phyloP scores from a whole-genome alignment of 768 basidiomycete genomes.

The Vararia minispora region DNA sequence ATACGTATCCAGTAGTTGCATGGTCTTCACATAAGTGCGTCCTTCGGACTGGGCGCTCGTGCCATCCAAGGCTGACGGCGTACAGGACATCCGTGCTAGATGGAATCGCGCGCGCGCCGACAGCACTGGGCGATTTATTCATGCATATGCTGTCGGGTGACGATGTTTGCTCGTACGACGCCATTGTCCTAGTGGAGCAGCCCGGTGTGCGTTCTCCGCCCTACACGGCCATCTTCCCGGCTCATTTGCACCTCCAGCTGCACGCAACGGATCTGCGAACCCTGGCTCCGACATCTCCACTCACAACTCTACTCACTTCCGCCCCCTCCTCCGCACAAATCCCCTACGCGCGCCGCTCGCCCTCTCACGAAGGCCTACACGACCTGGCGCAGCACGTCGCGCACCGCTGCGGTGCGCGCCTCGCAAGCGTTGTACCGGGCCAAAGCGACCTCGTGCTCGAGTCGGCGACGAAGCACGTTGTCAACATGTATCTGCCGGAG shows the following conservation, averaged over 20 bases:
- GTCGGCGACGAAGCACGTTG: constrained; percentile 37
- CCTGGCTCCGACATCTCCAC: constrained; percentile 38
- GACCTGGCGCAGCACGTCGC: constrained; percentile 34
- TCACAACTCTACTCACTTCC: constrained; percentile 35
- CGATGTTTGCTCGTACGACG: constrained; percentile 51
- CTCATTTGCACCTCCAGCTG: constrained; percentile 29
- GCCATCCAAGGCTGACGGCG: not conserved
- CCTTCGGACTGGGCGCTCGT: not conserved
- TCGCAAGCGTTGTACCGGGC: constrained; percentile 27
- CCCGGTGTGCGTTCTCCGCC: constrained; percentile 44
- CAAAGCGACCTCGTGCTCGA: constrained; percentile 25
- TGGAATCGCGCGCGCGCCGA: constrained; percentile 9
- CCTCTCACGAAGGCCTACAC: constrained; percentile 19
- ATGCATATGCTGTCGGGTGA: constrained; percentile 31
- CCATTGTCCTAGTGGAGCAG: constrained; percentile 58
- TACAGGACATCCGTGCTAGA: constrained; percentile 39
- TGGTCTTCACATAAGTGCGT: constrained; percentile 63
- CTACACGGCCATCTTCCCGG: not conserved
- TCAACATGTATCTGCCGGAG: constrained; percentile 44
- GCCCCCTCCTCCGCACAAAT: constrained; percentile 50
- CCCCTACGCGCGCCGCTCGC: constrained; percentile 37
- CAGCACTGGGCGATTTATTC: constrained; percentile 22
- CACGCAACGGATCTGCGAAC: constrained; percentile 68
- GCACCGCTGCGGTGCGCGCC: constrained; percentile 39
- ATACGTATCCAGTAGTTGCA: constrained; percentile 53